These are phyloP conservation scores for Eucalyptus cladocalyx DNA, from an alignment of 345 rosid genomes.

Conservation along the genomic window DNA sequence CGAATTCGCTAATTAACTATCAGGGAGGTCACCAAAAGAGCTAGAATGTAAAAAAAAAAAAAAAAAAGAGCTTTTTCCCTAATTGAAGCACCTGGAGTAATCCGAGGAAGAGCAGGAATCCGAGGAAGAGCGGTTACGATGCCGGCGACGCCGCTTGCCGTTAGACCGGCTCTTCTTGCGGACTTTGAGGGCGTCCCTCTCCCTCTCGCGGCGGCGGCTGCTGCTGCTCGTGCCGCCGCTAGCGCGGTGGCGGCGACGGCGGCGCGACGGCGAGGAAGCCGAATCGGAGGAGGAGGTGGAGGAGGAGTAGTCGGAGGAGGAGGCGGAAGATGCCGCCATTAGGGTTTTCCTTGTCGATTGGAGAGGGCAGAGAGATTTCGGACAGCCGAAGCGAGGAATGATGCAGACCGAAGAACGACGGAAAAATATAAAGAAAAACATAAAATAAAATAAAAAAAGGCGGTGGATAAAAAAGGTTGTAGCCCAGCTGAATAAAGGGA, in stretches of 20 bases:
- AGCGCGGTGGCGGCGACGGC: slow-evolving; percentile 40
- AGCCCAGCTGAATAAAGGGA: neutral
- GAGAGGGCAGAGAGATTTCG: neutral
- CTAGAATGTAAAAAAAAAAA: neutral
- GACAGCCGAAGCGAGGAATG: neutral
- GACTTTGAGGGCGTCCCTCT: slow-evolving; percentile 51
- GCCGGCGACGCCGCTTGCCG: slow-evolving; percentile 52
- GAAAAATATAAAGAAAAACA: neutral
- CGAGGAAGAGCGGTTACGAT: slow-evolving; percentile 6
- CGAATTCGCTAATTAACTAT: neutral
- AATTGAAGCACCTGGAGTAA: slow-evolving; percentile 34
- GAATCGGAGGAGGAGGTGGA: slow-evolving; percentile 32
- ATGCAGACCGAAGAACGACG: neutral
- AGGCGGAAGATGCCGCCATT: neutral
- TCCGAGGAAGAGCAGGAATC: slow-evolving; percentile 34
- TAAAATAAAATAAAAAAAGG: neutral
- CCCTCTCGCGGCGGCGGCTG: slow-evolving; percentile 12
- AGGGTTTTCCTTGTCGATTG: neutral
- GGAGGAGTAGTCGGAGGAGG: slow-evolving; percentile 8
- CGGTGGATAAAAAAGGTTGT: neutral
- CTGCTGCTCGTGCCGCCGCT: slow-evolving; percentile 12
- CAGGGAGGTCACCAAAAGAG: neutral
- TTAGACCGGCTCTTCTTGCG: slow-evolving; percentile 51
- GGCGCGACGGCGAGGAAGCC: slow-evolving; percentile 35
- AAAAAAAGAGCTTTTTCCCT: neutral